phyloP scores from a whole-genome alignment of 1,284 basidiomycete genomes.

The Mycena sp. region DNA sequence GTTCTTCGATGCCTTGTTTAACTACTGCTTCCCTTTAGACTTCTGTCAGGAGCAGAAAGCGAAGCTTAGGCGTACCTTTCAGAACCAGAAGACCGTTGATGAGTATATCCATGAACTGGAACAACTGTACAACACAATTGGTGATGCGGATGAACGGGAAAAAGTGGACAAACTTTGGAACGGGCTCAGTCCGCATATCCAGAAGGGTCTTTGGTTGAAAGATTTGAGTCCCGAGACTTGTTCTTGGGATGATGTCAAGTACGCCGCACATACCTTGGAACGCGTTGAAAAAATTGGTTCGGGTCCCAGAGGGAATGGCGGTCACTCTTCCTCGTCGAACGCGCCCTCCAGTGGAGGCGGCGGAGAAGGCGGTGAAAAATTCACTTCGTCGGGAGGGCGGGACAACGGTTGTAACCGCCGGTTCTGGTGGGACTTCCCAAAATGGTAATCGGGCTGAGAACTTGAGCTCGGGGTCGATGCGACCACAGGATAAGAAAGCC shows the following conservation, averaged over 20 bases:
- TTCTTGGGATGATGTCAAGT: not conserved
- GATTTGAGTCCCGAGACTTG: not conserved
- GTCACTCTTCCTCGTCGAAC: conserved; percentile 1
- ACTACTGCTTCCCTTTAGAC: too few species aligned
- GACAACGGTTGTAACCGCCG: not conserved
- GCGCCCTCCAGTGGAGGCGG: not conserved
- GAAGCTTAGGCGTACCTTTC: not conserved
- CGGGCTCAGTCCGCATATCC: not conserved
- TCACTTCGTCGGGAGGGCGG: conserved; percentile 1
- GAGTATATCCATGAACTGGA: not conserved
- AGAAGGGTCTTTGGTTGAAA: not conserved
- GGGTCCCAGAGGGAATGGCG: not conserved
- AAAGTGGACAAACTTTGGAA: not conserved
- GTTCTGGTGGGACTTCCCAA: not conserved
- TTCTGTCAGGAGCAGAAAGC: not conserved
- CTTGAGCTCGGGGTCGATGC: not conserved
- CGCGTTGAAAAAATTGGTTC: not conserved
- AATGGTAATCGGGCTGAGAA: not conserved
- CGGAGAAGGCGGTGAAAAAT: not conserved
- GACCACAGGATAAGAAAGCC: not conserved
- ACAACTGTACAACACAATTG: not conserved
- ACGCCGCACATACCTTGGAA: not conserved
- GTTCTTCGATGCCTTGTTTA: too few species aligned
- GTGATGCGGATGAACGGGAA: not conserved
- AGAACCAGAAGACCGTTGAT: not conserved